Conservation (phyloP, 352 stramenopile species). For the Globisporangium canariense region DNA sequence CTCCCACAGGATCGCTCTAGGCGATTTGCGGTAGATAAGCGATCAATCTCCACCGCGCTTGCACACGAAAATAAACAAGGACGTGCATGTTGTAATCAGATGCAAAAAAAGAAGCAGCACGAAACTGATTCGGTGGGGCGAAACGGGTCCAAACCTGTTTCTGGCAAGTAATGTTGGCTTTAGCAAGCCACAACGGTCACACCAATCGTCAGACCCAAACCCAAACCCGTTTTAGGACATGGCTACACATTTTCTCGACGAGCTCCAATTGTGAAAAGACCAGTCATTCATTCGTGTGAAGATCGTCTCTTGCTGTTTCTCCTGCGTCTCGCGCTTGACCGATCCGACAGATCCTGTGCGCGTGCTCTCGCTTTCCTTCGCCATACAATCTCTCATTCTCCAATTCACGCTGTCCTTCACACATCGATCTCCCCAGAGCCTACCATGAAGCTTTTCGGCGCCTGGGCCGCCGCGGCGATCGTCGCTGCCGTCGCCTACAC, state of each 20-base stretch:
- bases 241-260: conserved; percentile 3
- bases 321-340: neutral
- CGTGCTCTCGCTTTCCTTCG: neutral
- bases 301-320: neutral
- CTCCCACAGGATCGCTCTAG: neutral
- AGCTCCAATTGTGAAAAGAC: neutral
- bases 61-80: neutral
- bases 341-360: neutral
- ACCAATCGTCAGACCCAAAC: neutral
- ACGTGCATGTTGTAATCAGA: conserved; percentile 6
- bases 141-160: conserved; percentile 5
- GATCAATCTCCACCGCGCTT: neutral
- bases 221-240: conserved; percentile 4
- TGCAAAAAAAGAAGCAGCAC: conserved; percentile 1
- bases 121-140: conserved; percentile 5
- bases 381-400: neutral
- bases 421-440: no score
- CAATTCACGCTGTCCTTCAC: conserved; percentile 3
- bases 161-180: neutral
- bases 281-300: neutral
- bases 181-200: neutral
- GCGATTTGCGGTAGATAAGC: neutral
- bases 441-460: conserved; percentile 5
- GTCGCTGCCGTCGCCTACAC: neutral
- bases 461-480: neutral